Conservation (phyloP, 192 early-diverging fungal species). For the Allomyces macrogynus region DNA sequence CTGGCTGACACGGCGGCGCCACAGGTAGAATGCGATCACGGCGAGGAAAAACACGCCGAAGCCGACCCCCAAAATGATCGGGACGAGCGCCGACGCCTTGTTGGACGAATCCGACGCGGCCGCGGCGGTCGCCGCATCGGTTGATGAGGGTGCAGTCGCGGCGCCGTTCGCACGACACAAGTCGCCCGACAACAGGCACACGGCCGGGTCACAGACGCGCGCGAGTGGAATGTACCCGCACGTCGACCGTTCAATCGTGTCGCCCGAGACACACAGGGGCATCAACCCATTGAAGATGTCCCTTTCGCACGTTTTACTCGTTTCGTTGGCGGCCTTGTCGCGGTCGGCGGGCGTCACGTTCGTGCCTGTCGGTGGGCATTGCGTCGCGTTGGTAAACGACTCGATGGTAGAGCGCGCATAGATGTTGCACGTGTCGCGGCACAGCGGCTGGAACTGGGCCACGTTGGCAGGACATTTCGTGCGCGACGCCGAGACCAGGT, state of each 20-base stretch:
- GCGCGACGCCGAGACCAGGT: not conserved
- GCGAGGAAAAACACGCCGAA: not conserved
- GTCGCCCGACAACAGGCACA: not conserved
- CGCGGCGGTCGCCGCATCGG: not conserved
- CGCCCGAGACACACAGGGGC: not conserved
- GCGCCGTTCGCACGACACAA: not conserved
- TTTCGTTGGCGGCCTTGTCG: not conserved
- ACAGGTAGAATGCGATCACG: not conserved
- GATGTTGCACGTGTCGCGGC: not conserved
- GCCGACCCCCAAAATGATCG: not conserved
- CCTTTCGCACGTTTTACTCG: no score
- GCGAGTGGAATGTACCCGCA: not conserved
- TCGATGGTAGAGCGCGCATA: not conserved
- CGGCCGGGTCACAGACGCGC: not conserved
- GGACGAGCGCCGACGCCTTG: not conserved
- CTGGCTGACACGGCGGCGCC: not conserved
- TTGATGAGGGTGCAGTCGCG: no score
- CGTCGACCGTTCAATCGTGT: not conserved
- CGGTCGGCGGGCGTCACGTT: not conserved
- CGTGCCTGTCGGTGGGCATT: not conserved
- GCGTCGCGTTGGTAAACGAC: not conserved
- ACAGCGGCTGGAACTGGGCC: not conserved
- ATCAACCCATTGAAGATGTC: not conserved
- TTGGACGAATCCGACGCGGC: not conserved
- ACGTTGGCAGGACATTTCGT: not conserved